Evolutionary conservation across 225 moss, liverwort and hornwort species (phyloP).

Genomic region (Physcomitrium patens): DNA sequence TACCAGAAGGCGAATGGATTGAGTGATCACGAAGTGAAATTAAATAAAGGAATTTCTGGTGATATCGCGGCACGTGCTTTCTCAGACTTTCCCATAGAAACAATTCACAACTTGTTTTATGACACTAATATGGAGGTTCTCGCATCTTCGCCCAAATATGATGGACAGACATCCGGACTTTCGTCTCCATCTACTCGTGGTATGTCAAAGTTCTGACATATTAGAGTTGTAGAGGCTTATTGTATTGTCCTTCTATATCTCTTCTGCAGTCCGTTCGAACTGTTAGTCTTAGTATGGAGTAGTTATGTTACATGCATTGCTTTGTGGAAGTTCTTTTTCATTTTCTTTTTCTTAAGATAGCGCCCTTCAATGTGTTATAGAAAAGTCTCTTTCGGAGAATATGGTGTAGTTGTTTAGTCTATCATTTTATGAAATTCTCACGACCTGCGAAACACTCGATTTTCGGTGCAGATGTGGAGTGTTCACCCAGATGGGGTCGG

Average conservation of each 20-base stretch:
- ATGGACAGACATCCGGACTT: slow-evolving; percentile 42
- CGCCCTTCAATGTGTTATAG: neutral
- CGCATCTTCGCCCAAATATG: slow-evolving; percentile 38
- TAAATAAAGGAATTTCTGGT: slow-evolving; percentile 44
- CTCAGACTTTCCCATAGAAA: slow-evolving; percentile 41
- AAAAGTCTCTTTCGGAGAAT: too few species aligned
- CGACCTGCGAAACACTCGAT: too few species aligned
- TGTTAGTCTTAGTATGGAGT: neutral
- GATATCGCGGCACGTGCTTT: slow-evolving; percentile 46
- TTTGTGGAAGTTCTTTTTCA: too few species aligned
- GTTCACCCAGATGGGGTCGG: slow-evolving; percentile 56
- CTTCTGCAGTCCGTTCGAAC: slow-evolving; percentile 1
- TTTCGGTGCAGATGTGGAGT: slow-evolving; percentile 40
- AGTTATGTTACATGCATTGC: too few species aligned
- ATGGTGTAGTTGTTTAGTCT: too few species aligned
- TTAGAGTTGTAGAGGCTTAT: neutral
- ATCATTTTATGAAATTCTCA: too few species aligned
- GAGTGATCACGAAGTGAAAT: slow-evolving; percentile 37
- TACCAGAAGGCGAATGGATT: slow-evolving; percentile 43
- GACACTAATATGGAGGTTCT: slow-evolving; percentile 35
- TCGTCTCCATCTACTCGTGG: slow-evolving; percentile 34
- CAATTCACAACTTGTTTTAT: slow-evolving; percentile 36
- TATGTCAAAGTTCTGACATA: slow-evolving; percentile 15
- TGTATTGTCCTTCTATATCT: neutral
- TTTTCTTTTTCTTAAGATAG: neutral